phyloP scores from a whole-genome alignment of 176 grass and related monocot species.

The Chloris gayana region DNA sequence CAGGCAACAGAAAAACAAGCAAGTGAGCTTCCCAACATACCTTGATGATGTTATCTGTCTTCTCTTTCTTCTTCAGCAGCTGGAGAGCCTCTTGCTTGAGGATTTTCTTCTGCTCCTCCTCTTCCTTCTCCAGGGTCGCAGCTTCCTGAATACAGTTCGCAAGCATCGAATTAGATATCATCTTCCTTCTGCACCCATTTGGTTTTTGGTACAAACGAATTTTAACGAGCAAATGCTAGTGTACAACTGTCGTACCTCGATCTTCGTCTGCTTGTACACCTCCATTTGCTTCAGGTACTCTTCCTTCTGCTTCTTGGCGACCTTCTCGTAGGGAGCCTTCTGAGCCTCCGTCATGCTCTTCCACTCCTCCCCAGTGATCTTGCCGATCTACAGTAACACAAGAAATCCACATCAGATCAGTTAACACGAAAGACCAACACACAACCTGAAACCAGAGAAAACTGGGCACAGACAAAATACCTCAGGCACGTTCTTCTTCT shows the following conservation, averaged over 20 bases:
- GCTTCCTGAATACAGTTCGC: conserved; percentile 50
- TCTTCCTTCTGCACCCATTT: background rate
- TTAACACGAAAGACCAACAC: background rate
- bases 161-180: background rate
- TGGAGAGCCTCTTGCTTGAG: conserved; percentile 89
- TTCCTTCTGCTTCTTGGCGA: conserved; percentile 71
- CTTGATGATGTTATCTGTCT: conserved; percentile 91
- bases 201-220: background rate
- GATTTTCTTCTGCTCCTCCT: conserved; percentile 77
- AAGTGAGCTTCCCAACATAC: conserved; percentile 20
- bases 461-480: conserved; percentile 19
- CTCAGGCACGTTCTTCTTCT: conserved; percentile 78
- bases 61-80: conserved; percentile 91
- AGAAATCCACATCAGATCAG: background rate
- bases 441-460: background rate
- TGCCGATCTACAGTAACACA: conserved; percentile 51
- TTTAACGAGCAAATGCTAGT: background rate
- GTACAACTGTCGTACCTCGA: conserved; percentile 42
- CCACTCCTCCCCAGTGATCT: conserved; percentile 88
- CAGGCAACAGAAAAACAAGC: background rate
- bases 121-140: conserved; percentile 63
- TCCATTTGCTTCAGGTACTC: conserved; percentile 70
- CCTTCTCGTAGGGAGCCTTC: conserved; percentile 69
- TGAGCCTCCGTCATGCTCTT: conserved; percentile 66
- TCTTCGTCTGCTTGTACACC: conserved; percentile 72